Conservation (phyloP, 2,329 filamentous ascomycete genomes). For the Ceratocystis colombiana region DNA sequence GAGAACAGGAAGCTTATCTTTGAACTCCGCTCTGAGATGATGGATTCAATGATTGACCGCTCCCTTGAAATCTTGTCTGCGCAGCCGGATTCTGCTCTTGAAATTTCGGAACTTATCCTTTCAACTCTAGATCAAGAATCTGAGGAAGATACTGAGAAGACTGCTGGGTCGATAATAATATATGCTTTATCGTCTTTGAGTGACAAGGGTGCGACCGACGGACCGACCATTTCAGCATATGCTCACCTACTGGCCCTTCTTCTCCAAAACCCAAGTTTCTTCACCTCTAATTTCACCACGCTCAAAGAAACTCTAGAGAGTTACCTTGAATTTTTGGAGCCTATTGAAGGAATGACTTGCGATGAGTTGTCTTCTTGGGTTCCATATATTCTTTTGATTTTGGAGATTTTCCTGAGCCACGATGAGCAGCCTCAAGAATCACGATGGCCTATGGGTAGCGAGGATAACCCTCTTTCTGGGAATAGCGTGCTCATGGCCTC, state of each 20-base stretch:
- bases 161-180: conserved; percentile 69
- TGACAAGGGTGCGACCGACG: conserved; percentile 51
- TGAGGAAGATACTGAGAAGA: conserved; percentile 38
- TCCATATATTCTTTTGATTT: conserved; percentile 75
- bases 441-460: conserved; percentile 51
- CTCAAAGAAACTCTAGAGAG: conserved; percentile 67
- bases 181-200: conserved; percentile 67
- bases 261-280: conserved; percentile 73
- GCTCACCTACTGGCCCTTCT: conserved; percentile 84
- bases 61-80: conserved; percentile 82
- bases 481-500: conserved; percentile 37
- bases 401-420: conserved; percentile 82
- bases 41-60: conserved; percentile 72
- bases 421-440: conserved; percentile 72
- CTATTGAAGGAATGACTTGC: conserved; percentile 53
- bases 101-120: conserved; percentile 76
- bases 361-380: conserved; percentile 89
- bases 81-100: conserved; percentile 80
- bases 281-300: conserved; percentile 61
- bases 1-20: conserved; percentile 33
- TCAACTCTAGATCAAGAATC: conserved; percentile 54
- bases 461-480: conserved; percentile 37
- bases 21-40: conserved; percentile 59
- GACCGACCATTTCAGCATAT: conserved; percentile 65
- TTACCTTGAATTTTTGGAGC: conserved; percentile 68